Conservation (phyloP, 2,329 filamentous ascomycete species). For the Ceratocystis destructans region DNA sequence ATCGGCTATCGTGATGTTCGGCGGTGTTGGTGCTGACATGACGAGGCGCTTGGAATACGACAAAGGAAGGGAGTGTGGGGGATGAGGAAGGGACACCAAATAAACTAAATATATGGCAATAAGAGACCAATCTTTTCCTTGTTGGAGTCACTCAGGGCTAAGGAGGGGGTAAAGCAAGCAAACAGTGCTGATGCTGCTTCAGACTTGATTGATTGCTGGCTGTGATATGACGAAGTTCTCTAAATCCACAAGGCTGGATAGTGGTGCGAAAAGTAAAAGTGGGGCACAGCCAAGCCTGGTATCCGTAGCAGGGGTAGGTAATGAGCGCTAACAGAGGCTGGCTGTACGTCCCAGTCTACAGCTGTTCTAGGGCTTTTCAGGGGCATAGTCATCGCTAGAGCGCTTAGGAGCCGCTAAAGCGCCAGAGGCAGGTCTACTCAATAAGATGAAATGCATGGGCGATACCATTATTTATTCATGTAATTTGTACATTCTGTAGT, state of each 20-base stretch:
- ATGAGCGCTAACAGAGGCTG: background rate
- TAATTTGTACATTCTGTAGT: background rate
- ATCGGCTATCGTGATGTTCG: background rate
- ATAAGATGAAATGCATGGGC: too few species aligned
- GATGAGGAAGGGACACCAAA: background rate
- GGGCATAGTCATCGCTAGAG: background rate
- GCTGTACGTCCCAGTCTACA: background rate
- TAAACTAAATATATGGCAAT: background rate
- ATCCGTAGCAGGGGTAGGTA: background rate
- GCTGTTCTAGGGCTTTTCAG: background rate
- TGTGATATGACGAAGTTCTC: background rate
- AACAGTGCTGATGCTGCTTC: background rate
- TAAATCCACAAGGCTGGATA: background rate
- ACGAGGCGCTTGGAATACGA: background rate
- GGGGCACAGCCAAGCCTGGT: background rate
- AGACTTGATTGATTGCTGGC: background rate
- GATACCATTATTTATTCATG: too few species aligned
- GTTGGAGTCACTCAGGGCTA: background rate
- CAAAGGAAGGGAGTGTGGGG: background rate
- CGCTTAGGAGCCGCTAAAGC: too few species aligned
- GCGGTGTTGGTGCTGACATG: conserved; percentile 1
- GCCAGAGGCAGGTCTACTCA: too few species aligned
- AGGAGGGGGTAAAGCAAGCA: background rate
- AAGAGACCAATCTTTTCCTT: background rate
- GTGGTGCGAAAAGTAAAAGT: background rate